phyloP scores from a whole-genome alignment of 177 flowering plant genomes.

The Vitis hybrid region DNA sequence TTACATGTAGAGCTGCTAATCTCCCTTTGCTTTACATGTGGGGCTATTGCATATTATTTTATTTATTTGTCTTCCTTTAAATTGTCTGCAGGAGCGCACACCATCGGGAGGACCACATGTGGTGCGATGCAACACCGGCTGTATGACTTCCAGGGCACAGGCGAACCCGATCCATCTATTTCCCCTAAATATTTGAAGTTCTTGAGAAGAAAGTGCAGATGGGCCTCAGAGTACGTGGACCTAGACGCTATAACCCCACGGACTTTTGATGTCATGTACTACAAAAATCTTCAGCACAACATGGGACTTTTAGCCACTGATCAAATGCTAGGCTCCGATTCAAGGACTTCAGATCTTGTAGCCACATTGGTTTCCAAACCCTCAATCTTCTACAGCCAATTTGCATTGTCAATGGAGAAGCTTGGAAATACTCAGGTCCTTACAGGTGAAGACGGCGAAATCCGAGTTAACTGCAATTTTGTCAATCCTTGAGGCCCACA shows the following conservation, averaged over 20 bases:
- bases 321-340: slow-evolving; percentile 51
- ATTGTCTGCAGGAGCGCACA: slow-evolving; percentile 62
- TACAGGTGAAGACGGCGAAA: slow-evolving; percentile 58
- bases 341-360: slow-evolving; percentile 57
- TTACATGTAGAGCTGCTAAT: not conserved
- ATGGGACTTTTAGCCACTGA: slow-evolving; percentile 75
- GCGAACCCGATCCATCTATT: slow-evolving; percentile 50
- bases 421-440: slow-evolving; percentile 62
- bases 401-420: slow-evolving; percentile 73
- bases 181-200: slow-evolving; percentile 46
- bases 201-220: slow-evolving; percentile 71
- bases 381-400: slow-evolving; percentile 44
- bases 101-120: slow-evolving; percentile 72
- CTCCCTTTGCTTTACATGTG: not conserved
- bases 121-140: slow-evolving; percentile 57
- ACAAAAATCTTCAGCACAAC: slow-evolving; percentile 52
- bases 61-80: not conserved
- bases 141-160: slow-evolving; percentile 50
- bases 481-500: slow-evolving; percentile 30
- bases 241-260: slow-evolving; percentile 63
- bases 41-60: not conserved
- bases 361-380: slow-evolving; percentile 41
- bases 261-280: slow-evolving; percentile 56
- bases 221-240: slow-evolving; percentile 64
- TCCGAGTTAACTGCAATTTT: slow-evolving; percentile 58